Evolutionary conservation across 352 stramenopile species (phyloP).

Genomic region (Phytophthora sansomeana): DNA sequence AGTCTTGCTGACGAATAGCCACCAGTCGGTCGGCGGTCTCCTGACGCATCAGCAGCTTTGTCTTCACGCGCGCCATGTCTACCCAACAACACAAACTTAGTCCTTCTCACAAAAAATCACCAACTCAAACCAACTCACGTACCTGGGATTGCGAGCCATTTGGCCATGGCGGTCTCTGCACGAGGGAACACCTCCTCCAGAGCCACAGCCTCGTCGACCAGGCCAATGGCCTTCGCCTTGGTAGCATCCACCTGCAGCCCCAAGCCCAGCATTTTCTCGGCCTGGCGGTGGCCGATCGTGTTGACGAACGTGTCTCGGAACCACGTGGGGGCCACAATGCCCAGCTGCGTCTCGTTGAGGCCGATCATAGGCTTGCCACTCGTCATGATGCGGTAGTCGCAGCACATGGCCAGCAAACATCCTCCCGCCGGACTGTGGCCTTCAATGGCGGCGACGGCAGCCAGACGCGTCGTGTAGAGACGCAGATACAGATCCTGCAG

Average conservation of each 20-base stretch:
- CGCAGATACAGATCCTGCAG: constrained; percentile 94
- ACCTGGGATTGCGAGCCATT: constrained; percentile 88
- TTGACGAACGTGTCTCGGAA: constrained; percentile 87
- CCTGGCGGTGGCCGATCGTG: constrained; percentile 83
- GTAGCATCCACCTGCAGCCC: constrained; percentile 80
- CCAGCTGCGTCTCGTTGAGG: constrained; percentile 95
- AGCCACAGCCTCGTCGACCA: constrained; percentile 80
- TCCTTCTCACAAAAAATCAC: background rate
- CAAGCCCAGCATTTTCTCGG: constrained; percentile 87
- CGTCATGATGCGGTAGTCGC: constrained; percentile 96
- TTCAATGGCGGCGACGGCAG: constrained; percentile 91
- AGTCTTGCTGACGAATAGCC: constrained; percentile 59
- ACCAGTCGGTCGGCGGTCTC: constrained; percentile 71
- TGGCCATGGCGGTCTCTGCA: constrained; percentile 65
- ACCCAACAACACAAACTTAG: constrained; percentile 5
- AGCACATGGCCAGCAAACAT: constrained; percentile 94
- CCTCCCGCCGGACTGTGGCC: constrained; percentile 93
- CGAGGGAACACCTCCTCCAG: constrained; percentile 82
- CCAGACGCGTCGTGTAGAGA: constrained; percentile 92
- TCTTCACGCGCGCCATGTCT: constrained; percentile 78
- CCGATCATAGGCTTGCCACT: constrained; percentile 90
- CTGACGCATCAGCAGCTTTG: constrained; percentile 81
- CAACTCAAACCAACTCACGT: constrained; percentile 3
- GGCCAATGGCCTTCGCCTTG: constrained; percentile 76
- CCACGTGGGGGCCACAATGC: constrained; percentile 90